Evolutionary conservation across 169 alveolate genomes (phyloP).

Genomic region (Neospora caninum): DNA sequence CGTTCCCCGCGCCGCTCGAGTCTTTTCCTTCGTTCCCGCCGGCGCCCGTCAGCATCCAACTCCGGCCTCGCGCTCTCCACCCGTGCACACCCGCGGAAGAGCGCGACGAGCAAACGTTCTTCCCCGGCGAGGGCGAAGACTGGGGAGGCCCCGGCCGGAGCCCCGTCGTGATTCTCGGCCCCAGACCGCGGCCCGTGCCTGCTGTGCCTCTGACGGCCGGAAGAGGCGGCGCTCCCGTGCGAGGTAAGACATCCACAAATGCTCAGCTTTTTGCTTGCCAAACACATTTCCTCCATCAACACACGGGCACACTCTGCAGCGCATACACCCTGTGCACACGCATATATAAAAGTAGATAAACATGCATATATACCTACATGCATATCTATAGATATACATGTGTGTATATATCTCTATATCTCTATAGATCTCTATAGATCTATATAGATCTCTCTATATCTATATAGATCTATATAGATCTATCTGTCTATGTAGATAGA

Average conservation of each 20-base stretch:
- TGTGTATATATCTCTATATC: background rate
- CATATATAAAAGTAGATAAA: no score
- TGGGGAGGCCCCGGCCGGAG: background rate
- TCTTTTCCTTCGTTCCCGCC: background rate
- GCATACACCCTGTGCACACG: no score
- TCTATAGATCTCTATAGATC: no score
- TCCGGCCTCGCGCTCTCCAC: background rate
- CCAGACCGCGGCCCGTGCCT: background rate
- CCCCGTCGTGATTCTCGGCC: background rate
- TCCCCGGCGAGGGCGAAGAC: background rate
- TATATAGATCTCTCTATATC: no score
- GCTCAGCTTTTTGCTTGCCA: no score
- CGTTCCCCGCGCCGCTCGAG: background rate
- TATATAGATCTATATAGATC: no score
- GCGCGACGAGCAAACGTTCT: background rate
- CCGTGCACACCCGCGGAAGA: background rate
- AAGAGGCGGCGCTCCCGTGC: background rate
- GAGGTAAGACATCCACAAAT: background rate
- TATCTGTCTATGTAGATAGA: no score
- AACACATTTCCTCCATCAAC: no score
- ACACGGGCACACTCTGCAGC: no score
- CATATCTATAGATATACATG: background rate
- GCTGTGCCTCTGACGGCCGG: background rate
- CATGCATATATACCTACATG: no score
- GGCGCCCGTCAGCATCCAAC: background rate